These are phyloP conservation scores for Evernia prunastri DNA, from an alignment of 495 filamentous ascomycete genomes.

Conservation along the genomic window DNA sequence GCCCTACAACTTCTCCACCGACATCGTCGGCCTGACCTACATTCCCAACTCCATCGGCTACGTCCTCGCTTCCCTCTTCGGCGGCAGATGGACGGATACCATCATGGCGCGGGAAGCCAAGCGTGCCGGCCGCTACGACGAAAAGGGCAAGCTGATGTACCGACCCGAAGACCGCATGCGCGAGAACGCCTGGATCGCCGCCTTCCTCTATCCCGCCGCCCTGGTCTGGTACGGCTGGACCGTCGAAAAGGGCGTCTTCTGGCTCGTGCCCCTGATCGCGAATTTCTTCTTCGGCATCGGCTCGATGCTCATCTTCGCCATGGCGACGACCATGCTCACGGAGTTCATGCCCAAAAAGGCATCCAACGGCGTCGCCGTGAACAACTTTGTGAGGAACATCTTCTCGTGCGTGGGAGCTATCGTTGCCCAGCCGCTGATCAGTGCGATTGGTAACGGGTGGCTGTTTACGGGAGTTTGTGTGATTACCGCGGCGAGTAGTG, in stretches of 20 bases:
- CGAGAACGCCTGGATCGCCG: slow-evolving; percentile 82
- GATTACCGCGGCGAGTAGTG: slow-evolving; percentile 42
- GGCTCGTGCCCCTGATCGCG: slow-evolving; percentile 64
- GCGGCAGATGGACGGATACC: slow-evolving; percentile 78
- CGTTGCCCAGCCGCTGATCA: slow-evolving; percentile 68
- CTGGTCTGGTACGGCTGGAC: slow-evolving; percentile 67
- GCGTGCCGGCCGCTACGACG: slow-evolving; percentile 64
- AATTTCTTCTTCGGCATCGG: slow-evolving; percentile 88
- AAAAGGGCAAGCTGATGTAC: slow-evolving; percentile 60
- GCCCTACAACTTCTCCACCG: slow-evolving; percentile 69
- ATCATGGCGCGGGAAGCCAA: slow-evolving; percentile 83
- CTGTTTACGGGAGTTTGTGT: slow-evolving; percentile 73
- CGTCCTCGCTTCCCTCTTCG: slow-evolving; percentile 61
- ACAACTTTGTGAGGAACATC: slow-evolving; percentile 75
- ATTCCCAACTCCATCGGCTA: slow-evolving; percentile 78
- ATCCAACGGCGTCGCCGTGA: slow-evolving; percentile 70
- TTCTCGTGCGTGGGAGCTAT: slow-evolving; percentile 71
- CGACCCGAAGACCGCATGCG: slow-evolving; percentile 83
- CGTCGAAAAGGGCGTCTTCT: slow-evolving; percentile 47
- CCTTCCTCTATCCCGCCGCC: slow-evolving; percentile 62
- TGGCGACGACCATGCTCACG: slow-evolving; percentile 73
- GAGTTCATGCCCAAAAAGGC: slow-evolving; percentile 82
- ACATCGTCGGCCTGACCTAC: slow-evolving; percentile 75
- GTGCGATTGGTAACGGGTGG: slow-evolving; percentile 81
- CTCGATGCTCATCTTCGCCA: slow-evolving; percentile 81